These are phyloP conservation scores for Alternaria incomplexa DNA, from an alignment of 2,329 filamentous ascomycete genomes.

Conservation along the genomic window DNA sequence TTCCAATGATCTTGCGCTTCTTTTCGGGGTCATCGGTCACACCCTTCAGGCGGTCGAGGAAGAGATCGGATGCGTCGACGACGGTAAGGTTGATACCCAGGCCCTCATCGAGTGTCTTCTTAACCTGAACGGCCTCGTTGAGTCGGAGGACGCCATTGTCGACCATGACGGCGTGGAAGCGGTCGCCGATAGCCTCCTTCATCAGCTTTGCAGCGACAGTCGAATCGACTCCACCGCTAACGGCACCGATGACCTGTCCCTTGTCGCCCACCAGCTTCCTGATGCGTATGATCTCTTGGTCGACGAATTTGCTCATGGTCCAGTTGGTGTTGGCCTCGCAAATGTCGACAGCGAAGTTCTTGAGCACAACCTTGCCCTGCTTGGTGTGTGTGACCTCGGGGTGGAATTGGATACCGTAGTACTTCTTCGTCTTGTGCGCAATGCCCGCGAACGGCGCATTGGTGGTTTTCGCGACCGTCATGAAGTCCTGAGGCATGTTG, in stretches of 20 bases:
- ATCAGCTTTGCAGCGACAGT: constrained; percentile 88
- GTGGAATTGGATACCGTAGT: constrained; percentile 88
- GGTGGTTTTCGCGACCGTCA: constrained; percentile 73
- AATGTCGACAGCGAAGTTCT: constrained; percentile 85
- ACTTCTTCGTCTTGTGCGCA: constrained; percentile 71
- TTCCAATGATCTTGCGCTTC: constrained; percentile 91
- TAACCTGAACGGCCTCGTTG: constrained; percentile 82
- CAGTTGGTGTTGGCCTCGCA: constrained; percentile 79
- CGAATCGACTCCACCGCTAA: constrained; percentile 84
- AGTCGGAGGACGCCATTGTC: constrained; percentile 87
- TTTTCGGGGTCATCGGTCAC: constrained; percentile 77
- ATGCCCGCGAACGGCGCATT: constrained; percentile 84
- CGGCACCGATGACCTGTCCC: constrained; percentile 81
- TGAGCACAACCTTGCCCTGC: constrained; percentile 71
- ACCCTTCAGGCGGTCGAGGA: constrained; percentile 77
- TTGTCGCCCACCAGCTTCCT: constrained; percentile 79
- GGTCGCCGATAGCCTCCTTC: constrained; percentile 82
- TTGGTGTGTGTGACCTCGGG: constrained; percentile 81
- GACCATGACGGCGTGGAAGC: constrained; percentile 84
- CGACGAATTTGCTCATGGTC: constrained; percentile 84
- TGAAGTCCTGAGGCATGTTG: constrained; percentile 74
- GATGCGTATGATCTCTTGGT: constrained; percentile 81
- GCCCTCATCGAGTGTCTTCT: constrained; percentile 77
- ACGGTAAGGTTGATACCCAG: constrained; percentile 91
- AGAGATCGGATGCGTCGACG: constrained; percentile 77